Conservation (phyloP, 2,329 filamentous ascomycete genomes). For the Ophiostoma fasciatum region DNA sequence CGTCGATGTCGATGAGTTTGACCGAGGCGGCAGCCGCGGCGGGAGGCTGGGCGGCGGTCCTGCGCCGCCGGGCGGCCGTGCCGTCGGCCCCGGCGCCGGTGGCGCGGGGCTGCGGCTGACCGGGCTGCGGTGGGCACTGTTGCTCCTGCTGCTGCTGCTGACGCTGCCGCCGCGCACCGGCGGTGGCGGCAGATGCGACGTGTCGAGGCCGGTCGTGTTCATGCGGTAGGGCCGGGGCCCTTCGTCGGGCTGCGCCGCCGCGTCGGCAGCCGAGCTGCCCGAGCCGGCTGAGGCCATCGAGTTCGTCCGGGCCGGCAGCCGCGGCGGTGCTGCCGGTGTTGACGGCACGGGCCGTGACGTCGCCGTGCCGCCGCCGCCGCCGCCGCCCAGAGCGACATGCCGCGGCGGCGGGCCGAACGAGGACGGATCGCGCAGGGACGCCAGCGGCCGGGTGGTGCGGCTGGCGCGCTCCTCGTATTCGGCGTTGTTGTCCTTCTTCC, state of each 20-base stretch:
- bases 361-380: conserved; percentile 10
- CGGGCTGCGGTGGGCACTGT: conserved; percentile 8
- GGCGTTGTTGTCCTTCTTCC: conserved; percentile 19
- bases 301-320: background rate
- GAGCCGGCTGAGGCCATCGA: too few species aligned
- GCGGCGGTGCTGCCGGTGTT: conserved; percentile 17
- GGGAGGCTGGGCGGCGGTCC: conserved; percentile 12
- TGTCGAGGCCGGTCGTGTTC: conserved; percentile 57
- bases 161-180: conserved; percentile 39
- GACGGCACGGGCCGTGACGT: conserved; percentile 19
- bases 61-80: conserved; percentile 5
- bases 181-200: conserved; percentile 54
- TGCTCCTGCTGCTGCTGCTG: conserved; percentile 16
- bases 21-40: conserved; percentile 27
- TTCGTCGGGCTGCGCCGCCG: too few species aligned
- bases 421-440: conserved; percentile 57
- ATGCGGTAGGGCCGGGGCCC: conserved; percentile 53
- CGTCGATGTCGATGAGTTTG: conserved; percentile 4
- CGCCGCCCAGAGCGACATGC: conserved; percentile 23
- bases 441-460: conserved; percentile 44
- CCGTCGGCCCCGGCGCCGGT: conserved; percentile 12
- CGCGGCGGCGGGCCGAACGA: conserved; percentile 73
- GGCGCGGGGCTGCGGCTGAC: conserved; percentile 13
- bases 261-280: conserved; percentile 1
- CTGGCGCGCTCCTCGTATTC: conserved; percentile 15